Percentiles rank a stretch among this genome's conserved stretches.
Conservation (phyloP, 768 basidiomycete species). For the Leucocoprinus sp. region DNA sequence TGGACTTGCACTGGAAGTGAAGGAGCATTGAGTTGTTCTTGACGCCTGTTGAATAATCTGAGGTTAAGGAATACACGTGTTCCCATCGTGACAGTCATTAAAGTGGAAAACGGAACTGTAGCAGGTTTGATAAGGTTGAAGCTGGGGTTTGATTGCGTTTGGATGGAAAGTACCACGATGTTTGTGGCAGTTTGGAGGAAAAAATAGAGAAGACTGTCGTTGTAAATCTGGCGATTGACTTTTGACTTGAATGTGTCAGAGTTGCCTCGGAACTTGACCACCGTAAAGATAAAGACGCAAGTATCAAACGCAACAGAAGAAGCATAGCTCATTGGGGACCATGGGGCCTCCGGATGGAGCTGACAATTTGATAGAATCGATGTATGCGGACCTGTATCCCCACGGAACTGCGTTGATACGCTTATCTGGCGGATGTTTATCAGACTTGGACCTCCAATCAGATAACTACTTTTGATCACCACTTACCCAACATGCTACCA, state of each 20-base stretch:
- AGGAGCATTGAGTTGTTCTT: too few species aligned
- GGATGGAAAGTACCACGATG: background rate
- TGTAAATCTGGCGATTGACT: constrained; percentile 2
- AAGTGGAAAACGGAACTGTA: constrained; percentile 2
- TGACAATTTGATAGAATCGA: constrained; percentile 6
- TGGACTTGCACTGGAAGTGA: too few species aligned
- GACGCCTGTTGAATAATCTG: constrained; percentile 2
- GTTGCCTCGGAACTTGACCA: constrained; percentile 3
- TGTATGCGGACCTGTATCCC: background rate
- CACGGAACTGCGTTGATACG: constrained; percentile 3
- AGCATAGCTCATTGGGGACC: constrained; percentile 7
- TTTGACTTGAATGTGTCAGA: background rate
- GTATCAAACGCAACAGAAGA: constrained; percentile 7
- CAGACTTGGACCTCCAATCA: too few species aligned
- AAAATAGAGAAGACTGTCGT: constrained; percentile 6
- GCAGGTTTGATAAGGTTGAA: constrained; percentile 5
- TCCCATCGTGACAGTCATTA: constrained; percentile 8
- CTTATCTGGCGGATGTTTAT: background rate
- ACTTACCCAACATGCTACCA: constrained; percentile 6
- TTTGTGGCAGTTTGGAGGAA: constrained; percentile 4
- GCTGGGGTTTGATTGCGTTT: constrained; percentile 1
- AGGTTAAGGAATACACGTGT: constrained; percentile 8
- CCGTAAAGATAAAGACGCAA: background rate
- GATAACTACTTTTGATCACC: too few species aligned
- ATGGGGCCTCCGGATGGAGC: constrained; percentile 1